Evolutionary conservation across 768 basidiomycete species (phyloP).

Genomic region (Termitomyces bulborhizus): DNA sequence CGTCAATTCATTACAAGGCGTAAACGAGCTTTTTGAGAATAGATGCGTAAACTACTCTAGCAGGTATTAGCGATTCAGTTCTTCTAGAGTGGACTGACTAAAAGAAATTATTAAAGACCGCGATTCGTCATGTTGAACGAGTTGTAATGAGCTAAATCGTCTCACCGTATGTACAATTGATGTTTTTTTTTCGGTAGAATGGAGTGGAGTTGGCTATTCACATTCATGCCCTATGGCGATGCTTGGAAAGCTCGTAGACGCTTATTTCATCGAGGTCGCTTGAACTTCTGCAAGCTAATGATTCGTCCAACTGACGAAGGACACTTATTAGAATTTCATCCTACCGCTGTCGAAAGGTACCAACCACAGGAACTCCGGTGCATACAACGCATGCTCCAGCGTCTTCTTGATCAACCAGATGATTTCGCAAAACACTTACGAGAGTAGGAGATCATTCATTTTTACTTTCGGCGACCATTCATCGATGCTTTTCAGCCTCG

Average conservation of each 20-base stretch:
- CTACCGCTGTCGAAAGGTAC: conserved; percentile 18
- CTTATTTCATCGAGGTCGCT: conserved; percentile 1
- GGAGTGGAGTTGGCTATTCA: conserved; percentile 16
- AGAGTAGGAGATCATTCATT: conserved; percentile 18
- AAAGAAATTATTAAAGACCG: conserved; percentile 20
- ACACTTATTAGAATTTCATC: conserved; percentile 26
- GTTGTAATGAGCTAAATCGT: neutral
- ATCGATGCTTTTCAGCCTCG: neutral
- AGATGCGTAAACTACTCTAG: conserved; percentile 17
- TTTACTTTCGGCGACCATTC: neutral
- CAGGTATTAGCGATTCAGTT: conserved; percentile 9
- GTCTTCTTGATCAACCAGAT: conserved; percentile 23
- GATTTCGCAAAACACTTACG: conserved; percentile 19
- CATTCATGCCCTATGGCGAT: conserved; percentile 13
- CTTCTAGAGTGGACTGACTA: neutral
- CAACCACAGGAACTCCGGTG: conserved; percentile 19
- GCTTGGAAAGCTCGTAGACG: neutral
- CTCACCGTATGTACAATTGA: neutral
- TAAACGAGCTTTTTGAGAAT: conserved; percentile 19
- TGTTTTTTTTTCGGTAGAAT: neutral
- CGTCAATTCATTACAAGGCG: conserved; percentile 16
- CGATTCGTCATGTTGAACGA: conserved; percentile 18
- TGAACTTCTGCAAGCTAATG: neutral
- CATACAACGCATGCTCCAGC: conserved; percentile 21
- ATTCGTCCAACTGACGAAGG: neutral